Percentiles rank a stretch among this genome's conserved stretches.
phyloP scores from a whole-genome alignment of 495 filamentous ascomycete genomes.

The Aspergillus kassunensis region DNA sequence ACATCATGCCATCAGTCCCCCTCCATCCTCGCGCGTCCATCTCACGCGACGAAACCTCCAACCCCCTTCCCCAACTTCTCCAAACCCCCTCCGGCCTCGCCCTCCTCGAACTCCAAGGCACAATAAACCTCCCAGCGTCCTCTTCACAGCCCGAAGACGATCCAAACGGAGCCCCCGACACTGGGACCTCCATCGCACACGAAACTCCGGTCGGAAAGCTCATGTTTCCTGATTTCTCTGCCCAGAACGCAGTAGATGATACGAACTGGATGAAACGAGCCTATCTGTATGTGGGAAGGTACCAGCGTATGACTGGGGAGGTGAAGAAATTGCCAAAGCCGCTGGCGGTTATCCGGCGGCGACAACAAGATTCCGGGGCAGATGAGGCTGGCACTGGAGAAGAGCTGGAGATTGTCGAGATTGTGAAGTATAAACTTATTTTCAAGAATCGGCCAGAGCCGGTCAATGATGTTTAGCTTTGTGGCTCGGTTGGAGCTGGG shows the following conservation, averaged over 20 bases:
- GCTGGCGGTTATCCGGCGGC: conserved; percentile 68
- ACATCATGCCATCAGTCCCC: conserved; percentile 44
- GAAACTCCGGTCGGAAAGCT: conserved; percentile 66
- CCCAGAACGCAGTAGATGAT: conserved; percentile 40
- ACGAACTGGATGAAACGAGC: conserved; percentile 83
- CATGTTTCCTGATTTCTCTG: conserved; percentile 71
- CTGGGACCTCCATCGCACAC: conserved; percentile 21
- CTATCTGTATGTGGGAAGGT: conserved; percentile 81
- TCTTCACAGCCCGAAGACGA: conserved; percentile 9
- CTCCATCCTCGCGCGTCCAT: conserved; percentile 23
- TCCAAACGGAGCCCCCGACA: no score
- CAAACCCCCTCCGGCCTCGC: conserved; percentile 73
- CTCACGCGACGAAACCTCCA: conserved; percentile 26
- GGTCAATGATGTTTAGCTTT: conserved; percentile 47
- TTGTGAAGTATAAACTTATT: conserved; percentile 83
- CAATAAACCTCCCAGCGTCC: conserved; percentile 62
- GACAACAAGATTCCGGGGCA: conserved; percentile 23
- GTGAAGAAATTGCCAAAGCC: conserved; percentile 78
- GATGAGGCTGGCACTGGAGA: conserved; percentile 24
- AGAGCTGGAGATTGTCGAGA: conserved; percentile 72
- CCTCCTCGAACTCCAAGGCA: conserved; percentile 87
- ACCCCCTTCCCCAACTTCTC: conserved; percentile 77
- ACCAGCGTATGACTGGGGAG: conserved; percentile 87
- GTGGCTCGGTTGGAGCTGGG: background rate
- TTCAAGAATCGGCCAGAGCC: conserved; percentile 88